Evolutionary conservation across 306 rosid genomes (phyloP), one percentile per base, ranked within the genome.

Genomic region (Cajanus cajan): DNA sequence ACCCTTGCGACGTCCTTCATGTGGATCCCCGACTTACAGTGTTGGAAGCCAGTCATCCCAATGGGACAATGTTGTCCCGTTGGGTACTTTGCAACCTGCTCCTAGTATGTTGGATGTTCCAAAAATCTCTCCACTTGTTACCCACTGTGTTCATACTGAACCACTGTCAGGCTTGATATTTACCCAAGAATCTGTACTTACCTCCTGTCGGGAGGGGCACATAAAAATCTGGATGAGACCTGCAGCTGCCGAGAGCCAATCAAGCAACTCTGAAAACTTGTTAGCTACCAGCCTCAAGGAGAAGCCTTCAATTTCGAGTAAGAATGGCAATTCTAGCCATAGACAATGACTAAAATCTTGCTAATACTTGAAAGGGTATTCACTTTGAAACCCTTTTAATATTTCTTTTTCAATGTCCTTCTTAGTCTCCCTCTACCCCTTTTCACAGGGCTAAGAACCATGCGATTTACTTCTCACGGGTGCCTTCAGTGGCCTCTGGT

Each of bases 131-230:
- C 98, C 98, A 0, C 73, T 92, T 71, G 98, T 90, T 54, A 84
- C 97, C 69, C 98, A 95, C 69, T 93, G 96, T 25, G 97, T 84
- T 81, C 98, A 95, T 68, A 88, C 95, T 0, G 98, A 95, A 78
- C 96, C 98, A 74, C 92, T 95, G 61, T 95, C 98, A 4, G 92
- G 97, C 40, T 39, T 95, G 73, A 74, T 86, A 84, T 95, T 92
- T 67, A 95, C 98, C 6, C 93, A 79, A 57, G 98, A 95, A 74
- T 92, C 97, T 22, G 81, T 92, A 43, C 94, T 95, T 25, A 92
- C 98, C 1, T 89, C 89, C 77, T 95, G 97, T 85, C 92, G 98
- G 43, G 98, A 95, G 82, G 98, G 98, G 55, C 97, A 92, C 81
- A 85, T 90, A 48, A 92, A 92, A 86, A 70, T 91, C 73, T 95